These are phyloP conservation scores for Forsythia viridissima DNA, from an alignment of 257 asterid species.

Conservation along the genomic window DNA sequence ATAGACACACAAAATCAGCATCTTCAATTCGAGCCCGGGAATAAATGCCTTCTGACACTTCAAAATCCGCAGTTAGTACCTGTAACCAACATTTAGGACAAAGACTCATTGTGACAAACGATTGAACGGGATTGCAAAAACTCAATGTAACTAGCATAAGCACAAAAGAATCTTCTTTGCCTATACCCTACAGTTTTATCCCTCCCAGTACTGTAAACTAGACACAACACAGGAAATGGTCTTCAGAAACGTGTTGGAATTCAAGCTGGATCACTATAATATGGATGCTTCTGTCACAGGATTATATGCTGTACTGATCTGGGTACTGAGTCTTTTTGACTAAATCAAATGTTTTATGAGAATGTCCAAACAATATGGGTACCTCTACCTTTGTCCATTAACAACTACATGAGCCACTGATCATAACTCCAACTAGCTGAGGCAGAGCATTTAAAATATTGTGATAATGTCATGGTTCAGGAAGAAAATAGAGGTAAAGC, in stretches of 20 bases:
- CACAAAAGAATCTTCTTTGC: not conserved
- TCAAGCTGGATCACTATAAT: too few species aligned
- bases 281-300: too few species aligned
- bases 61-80: constrained; percentile 85
- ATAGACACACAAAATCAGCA: constrained; percentile 79
- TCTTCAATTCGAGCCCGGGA: constrained; percentile 79
- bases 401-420: not conserved
- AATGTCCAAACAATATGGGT: not conserved
- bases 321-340: too few species aligned
- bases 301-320: too few species aligned
- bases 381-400: too few species aligned
- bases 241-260: too few species aligned
- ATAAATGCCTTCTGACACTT: constrained; percentile 93
- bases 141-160: not conserved
- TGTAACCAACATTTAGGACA: constrained; percentile 30
- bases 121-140: not conserved
- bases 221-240: too few species aligned
- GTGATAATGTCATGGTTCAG: not conserved
- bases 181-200: too few species aligned
- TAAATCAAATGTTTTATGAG: too few species aligned
- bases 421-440: not conserved
- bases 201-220: too few species aligned
- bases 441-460: not conserved
- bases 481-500: not conserved
- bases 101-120: too few species aligned